phyloP scores from a whole-genome alignment of 495 filamentous ascomycete species.

The Penicillium roqueforti region DNA sequence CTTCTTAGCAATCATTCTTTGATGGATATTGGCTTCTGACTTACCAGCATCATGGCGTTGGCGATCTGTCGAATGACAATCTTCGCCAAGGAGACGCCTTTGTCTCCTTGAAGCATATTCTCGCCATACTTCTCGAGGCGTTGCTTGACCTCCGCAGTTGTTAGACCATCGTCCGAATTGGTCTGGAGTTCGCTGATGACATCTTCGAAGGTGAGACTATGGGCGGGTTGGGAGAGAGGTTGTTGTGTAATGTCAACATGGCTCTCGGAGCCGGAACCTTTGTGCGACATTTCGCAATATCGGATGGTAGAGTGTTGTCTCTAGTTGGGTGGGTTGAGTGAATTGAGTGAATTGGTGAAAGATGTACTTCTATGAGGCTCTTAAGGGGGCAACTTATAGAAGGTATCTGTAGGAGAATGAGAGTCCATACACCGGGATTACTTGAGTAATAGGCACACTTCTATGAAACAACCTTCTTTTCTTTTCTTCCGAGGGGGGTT shows the following conservation, averaged over 20 bases:
- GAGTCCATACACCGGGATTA: conserved; percentile 34
- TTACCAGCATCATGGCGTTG: conserved; percentile 64
- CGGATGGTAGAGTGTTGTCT: conserved; percentile 6
- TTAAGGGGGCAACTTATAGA: conserved; percentile 39
- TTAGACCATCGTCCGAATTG: conserved; percentile 59
- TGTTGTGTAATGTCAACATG: conserved; percentile 8
- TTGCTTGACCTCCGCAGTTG: conserved; percentile 48
- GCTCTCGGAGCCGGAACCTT: conserved; percentile 37
- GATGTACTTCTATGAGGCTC: conserved; percentile 25
- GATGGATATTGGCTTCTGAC: neutral
- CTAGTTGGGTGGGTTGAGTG: neutral
- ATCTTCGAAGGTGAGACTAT: conserved; percentile 53
- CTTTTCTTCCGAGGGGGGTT: conserved; percentile 8
- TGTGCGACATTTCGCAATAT: conserved; percentile 38
- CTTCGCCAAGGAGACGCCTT: conserved; percentile 52
- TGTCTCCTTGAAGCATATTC: conserved; percentile 58
- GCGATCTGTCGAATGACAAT: conserved; percentile 60
- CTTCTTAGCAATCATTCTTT: neutral
- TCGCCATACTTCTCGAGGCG: conserved; percentile 54
- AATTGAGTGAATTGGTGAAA: neutral
- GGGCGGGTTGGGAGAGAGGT: conserved; percentile 56
- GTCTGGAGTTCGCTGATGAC: conserved; percentile 55
- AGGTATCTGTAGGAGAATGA: conserved; percentile 32
- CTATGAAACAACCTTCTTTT: neutral
- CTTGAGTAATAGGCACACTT: conserved; percentile 2